Conservation (phyloP, 495 filamentous ascomycete species). For the Lepidopterella palustris region DNA sequence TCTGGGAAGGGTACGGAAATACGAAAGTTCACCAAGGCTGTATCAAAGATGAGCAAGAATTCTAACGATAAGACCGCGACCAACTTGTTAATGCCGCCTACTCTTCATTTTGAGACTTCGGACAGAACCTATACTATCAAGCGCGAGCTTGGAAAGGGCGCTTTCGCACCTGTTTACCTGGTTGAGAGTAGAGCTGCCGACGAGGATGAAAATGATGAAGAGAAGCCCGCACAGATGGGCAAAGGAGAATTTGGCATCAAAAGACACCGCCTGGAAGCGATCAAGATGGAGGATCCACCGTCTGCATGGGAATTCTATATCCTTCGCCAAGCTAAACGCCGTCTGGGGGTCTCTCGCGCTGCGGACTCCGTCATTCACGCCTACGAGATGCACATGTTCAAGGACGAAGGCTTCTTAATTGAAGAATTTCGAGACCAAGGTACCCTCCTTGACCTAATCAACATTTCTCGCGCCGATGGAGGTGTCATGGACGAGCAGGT, state of each 20-base stretch:
- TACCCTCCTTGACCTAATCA: conserved; percentile 87
- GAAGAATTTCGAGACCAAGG: conserved; percentile 86
- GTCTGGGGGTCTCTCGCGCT: conserved; percentile 63
- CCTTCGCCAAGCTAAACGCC: conserved; percentile 70
- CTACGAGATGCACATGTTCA: conserved; percentile 82
- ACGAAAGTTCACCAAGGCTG: conserved; percentile 65
- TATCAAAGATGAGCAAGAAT: conserved; percentile 54
- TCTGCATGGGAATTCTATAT: conserved; percentile 95
- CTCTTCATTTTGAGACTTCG: conserved; percentile 59
- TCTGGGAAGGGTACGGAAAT: conserved; percentile 65
- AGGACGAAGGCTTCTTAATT: conserved; percentile 77
- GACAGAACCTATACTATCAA: conserved; percentile 65
- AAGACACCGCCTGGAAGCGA: conserved; percentile 61
- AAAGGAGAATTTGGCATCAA: conserved; percentile 44
- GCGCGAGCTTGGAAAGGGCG: conserved; percentile 85
- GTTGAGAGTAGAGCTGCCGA: conserved; percentile 55
- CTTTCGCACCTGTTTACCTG: conserved; percentile 91
- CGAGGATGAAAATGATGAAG: conserved; percentile 39
- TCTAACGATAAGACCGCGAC: conserved; percentile 55
- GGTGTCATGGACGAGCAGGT: conserved; percentile 79
- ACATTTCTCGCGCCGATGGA: conserved; percentile 67
- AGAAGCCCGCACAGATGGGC: conserved; percentile 28
- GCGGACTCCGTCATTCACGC: conserved; percentile 69
- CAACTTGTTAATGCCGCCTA: conserved; percentile 50
- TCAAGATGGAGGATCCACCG: conserved; percentile 90